Base-by-base conservation (phyloP, 2,329 filamentous ascomycete species). In the Calonectria leucothoes region DNA sequence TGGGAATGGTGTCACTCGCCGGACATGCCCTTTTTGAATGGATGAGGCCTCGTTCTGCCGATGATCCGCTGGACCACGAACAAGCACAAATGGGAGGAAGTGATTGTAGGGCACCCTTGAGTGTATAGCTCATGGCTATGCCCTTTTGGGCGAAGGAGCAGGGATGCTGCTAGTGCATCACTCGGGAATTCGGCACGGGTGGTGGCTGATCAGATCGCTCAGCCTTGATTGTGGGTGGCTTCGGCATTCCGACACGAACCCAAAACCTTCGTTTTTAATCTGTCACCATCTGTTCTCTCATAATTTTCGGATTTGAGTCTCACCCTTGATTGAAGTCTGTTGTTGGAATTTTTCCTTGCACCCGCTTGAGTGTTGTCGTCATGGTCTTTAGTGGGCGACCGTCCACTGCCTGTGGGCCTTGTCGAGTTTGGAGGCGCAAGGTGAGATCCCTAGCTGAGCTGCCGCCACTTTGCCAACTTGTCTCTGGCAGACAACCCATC, bases 371-470 rank as follows among this genome's bases (percentile, higher is more conserved):
- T 5, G 6, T 37, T 33, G 14, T 65, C 31, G 42, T 45, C 8
- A 79, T 82, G 78, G 80, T 85, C 12, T 81, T 81, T 39, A 80
- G 78, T 33, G 80, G 80, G 37, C 77, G 75, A 17, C 80, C 80
- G 8, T 82, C 80, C 31, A 79, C 79, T 2, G 80, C 80, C 4
- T 82, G 80, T 49, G 75, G 77, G 52, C 71, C 78, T 39, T 82
- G 80, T 73, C 80, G 80, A 6, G 73, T 76, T 23, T 73, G 70
- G 70, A 76, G 80, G 70, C 72, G 78, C 25, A 79, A 77, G 76
- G 80, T 80, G 65, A 73, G 79, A 45, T 45, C 11, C 42, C 42
- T 10, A n/a, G 42, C 42, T 8, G 12, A n/a, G 42, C 42, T 45
- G n/a, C 42, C 42, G 6, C 20, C 20, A 10, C n/a, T 12, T 45